Base-by-base conservation (phyloP, 2,329 filamentous ascomycete genomes). In the Xylariomycetidae sp. region DNA sequence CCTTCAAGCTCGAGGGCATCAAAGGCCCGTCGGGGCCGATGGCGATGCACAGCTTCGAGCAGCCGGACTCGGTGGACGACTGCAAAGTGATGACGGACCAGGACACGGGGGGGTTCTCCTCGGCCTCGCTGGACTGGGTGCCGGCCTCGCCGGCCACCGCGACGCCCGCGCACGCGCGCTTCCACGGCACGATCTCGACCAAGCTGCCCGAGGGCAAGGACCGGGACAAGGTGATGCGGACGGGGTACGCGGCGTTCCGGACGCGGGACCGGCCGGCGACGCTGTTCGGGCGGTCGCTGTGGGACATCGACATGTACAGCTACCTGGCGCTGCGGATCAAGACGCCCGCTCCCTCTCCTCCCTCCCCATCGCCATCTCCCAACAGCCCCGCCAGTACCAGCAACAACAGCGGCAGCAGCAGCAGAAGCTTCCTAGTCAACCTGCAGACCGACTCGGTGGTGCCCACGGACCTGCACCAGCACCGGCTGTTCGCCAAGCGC, bases 391-490 rank as follows among this genome's bases (percentile, higher is more conserved):
- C n/a, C n/a, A n/a, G n/a, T n/a, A n/a, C n/a, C n/a, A n/a, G n/a
- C n/a, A n/a, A n/a, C n/a, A n/a, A n/a, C n/a, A n/a, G n/a, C n/a
- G n/a, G n/a, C n/a, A 90, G 85, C 3, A 92, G 96, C 55, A 89
- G 88, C 12, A 73, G 92, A 38, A 83, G 85, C 50, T 98, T 96
- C 65, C 86, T 95, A 37, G 78, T 98, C 52, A 98, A 98, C 60
- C 67, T 98, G 12, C 92, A 96, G 66, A 95, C 89, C 3, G 90
- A 98, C 55, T 85, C 85, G 2, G 81, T 98, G 35, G 85, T 95
- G 29, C 85, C 87, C 9, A 90, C 88, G n/a, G 92, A 98, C 58
- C 70, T 98, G 43, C 92, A 96, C 59, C 92, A 98, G 58, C 92
- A 98, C 60, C 72, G 92, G 31, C 63, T 98, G 4, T 94, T 87